Evolutionary conservation across 2,329 filamentous ascomycete species (phyloP).

Genomic region (Cladophialophora exuberans): DNA sequence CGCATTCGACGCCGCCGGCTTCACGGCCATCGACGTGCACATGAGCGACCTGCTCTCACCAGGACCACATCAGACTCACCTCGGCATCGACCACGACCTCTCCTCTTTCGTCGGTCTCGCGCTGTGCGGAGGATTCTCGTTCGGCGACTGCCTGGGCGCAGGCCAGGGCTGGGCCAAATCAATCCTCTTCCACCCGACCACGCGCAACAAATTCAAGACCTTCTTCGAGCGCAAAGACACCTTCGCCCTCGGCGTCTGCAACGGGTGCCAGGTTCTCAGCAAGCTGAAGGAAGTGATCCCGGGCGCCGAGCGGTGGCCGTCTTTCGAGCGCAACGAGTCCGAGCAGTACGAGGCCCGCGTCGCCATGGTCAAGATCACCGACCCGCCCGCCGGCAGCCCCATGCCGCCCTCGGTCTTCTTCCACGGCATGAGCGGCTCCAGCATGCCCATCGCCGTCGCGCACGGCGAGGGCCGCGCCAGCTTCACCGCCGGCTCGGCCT

Average conservation of each 20-base stretch:
- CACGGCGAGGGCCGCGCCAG: constrained; percentile 88
- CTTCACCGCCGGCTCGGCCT: constrained; percentile 52
- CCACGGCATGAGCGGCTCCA: constrained; percentile 80
- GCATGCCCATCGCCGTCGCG: constrained; percentile 82
- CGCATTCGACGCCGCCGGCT: constrained; percentile 87
- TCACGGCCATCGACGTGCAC: constrained; percentile 89
- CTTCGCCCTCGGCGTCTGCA: constrained; percentile 92
- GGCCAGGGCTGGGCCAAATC: constrained; percentile 96
- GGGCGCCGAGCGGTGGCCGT: constrained; percentile 79
- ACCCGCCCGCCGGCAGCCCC: constrained; percentile 53
- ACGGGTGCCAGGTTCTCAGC: constrained; percentile 94
- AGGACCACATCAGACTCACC: constrained; percentile 37
- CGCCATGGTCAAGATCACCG: constrained; percentile 79
- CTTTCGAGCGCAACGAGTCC: constrained; percentile 80
- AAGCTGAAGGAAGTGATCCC: constrained; percentile 83
- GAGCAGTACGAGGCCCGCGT: constrained; percentile 90
- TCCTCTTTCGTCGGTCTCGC: constrained; percentile 84
- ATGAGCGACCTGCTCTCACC: constrained; percentile 74
- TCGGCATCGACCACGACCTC: constrained; percentile 78
- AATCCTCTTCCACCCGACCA: constrained; percentile 78
- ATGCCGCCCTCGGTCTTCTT: constrained; percentile 76
- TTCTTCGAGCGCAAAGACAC: constrained; percentile 91
- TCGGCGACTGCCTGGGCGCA: constrained; percentile 89
- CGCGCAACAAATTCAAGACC: constrained; percentile 73
- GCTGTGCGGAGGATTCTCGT: constrained; percentile 96